phyloP scores from a whole-genome alignment of 495 filamentous ascomycete genomes.

The Podospora pseudopauciseta region DNA sequence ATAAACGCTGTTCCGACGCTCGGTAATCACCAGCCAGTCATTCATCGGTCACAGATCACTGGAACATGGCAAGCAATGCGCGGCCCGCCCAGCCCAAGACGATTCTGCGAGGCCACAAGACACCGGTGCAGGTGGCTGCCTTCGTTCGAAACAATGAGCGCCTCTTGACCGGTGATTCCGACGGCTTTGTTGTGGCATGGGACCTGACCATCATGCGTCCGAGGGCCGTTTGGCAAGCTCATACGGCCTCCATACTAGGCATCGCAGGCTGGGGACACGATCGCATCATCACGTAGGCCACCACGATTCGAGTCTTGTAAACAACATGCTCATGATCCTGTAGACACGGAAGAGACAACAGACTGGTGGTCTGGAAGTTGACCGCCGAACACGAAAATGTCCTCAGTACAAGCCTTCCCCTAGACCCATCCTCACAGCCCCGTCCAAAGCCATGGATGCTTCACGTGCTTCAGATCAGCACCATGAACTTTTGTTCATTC shows the following conservation, averaged over 20 bases:
- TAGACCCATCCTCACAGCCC: conserved; percentile 45
- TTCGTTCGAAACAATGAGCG: conserved; percentile 71
- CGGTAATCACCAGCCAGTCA: background rate
- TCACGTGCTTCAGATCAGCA: conserved; percentile 79
- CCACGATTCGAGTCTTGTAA: background rate
- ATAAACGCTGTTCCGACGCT: background rate
- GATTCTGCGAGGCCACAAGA: conserved; percentile 80
- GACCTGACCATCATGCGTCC: conserved; percentile 77
- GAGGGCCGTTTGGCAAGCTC: conserved; percentile 81
- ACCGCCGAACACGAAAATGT: conserved; percentile 55
- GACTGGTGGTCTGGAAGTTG: conserved; percentile 80
- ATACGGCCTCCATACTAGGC: conserved; percentile 73
- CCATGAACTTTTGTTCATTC: conserved; percentile 95
- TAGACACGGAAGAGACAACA: conserved; percentile 81
- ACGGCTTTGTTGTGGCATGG: conserved; percentile 88
- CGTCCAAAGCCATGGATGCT: conserved; percentile 76
- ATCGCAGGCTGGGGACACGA: conserved; percentile 62
- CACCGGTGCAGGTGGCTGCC: conserved; percentile 72
- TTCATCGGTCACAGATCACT: background rate
- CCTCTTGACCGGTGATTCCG: conserved; percentile 81
- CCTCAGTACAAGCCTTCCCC: conserved; percentile 68
- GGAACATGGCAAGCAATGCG: conserved; percentile 27
- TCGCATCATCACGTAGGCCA: conserved; percentile 69
- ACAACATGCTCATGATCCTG: conserved; percentile 6
- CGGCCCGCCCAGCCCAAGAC: conserved; percentile 70